These are phyloP conservation scores for Trametes pubescens DNA, from an alignment of 1,284 basidiomycete genomes.

Conservation along the genomic window DNA sequence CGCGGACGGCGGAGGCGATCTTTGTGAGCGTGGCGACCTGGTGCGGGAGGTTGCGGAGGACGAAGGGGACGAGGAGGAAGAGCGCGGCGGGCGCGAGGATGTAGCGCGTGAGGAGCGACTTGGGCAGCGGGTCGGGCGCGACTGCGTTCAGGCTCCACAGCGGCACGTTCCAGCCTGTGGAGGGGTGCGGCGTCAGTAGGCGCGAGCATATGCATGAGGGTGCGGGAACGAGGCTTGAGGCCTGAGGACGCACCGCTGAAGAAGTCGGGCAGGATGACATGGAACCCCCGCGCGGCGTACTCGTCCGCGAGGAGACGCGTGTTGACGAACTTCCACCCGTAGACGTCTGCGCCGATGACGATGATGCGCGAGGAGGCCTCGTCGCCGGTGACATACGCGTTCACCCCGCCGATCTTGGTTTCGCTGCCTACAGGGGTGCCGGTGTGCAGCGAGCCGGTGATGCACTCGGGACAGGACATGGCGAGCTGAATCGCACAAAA, in stretches of 20 bases:
- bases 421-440: slow-evolving; percentile 35
- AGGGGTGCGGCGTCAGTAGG: too few relatives aligned
- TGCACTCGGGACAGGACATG: slow-evolving; percentile 36
- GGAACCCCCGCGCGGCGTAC: slow-evolving; percentile 35
- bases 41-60: slow-evolving; percentile 32
- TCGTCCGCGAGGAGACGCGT: slow-evolving; percentile 38
- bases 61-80: slow-evolving; percentile 34
- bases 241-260: slow-evolving; percentile 32
- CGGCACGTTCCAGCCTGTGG: slow-evolving; percentile 34
- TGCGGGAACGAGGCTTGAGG: too few relatives aligned
- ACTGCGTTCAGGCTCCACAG: slow-evolving; percentile 31
- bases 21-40: slow-evolving; percentile 30
- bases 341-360: slow-evolving; percentile 36
- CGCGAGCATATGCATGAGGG: background rate
- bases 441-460: slow-evolving; percentile 30
- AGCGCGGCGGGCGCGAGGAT: slow-evolving; percentile 28
- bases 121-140: slow-evolving; percentile 20
- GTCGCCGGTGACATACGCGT: slow-evolving; percentile 34
- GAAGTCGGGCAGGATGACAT: slow-evolving; percentile 36
- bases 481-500: background rate
- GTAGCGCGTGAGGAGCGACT: slow-evolving; percentile 29
- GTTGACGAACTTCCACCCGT: slow-evolving; percentile 37
- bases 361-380: slow-evolving; percentile 32
- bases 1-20: slow-evolving; percentile 27
- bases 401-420: slow-evolving; percentile 32